Conservation (phyloP, 1,139 yeast species). For the Hansenula sp. region DNA sequence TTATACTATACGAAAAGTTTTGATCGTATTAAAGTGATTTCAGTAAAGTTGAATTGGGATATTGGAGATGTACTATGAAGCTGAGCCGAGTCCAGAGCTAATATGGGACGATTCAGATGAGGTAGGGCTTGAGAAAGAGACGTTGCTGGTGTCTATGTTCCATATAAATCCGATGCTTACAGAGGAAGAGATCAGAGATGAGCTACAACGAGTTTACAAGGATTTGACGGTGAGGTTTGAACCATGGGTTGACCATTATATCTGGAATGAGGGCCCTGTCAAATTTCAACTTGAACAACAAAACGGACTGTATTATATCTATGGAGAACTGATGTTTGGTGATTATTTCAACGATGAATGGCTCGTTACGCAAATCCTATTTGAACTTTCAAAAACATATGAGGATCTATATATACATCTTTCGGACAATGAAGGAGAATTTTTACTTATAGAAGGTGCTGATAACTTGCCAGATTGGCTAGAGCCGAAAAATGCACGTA, state of each 20-base stretch:
- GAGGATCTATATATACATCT: conserved; percentile 41
- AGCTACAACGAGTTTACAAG: conserved; percentile 15
- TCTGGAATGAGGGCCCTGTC: conserved; percentile 32
- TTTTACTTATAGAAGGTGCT: conserved; percentile 45
- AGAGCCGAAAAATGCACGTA: conserved; percentile 33
- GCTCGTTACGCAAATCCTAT: conserved; percentile 38
- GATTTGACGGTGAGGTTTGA: conserved; percentile 25
- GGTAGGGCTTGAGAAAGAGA: conserved; percentile 4
- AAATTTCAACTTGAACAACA: conserved; percentile 9
- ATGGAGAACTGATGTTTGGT: conserved; percentile 41
- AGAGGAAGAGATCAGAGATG: conserved; percentile 7
- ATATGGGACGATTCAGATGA: conserved; percentile 10
- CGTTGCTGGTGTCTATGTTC: conserved; percentile 12
- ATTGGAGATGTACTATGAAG: background rate
- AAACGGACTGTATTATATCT: conserved; percentile 28
- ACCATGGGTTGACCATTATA: conserved; percentile 37
- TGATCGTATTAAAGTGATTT: too few relatives aligned
- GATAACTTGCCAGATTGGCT: conserved; percentile 42
- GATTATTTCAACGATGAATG: conserved; percentile 43
- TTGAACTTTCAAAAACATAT: conserved; percentile 30
- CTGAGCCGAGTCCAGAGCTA: background rate
- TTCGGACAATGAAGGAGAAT: conserved; percentile 55
- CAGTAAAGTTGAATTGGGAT: background rate
- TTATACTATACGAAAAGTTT: background rate
- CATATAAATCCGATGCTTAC: conserved; percentile 14